Evolutionary conservation across 2,329 filamentous ascomycete genomes (phyloP), one percentile per base, ranked within the genome.

Genomic region (Alternaria sp.): DNA sequence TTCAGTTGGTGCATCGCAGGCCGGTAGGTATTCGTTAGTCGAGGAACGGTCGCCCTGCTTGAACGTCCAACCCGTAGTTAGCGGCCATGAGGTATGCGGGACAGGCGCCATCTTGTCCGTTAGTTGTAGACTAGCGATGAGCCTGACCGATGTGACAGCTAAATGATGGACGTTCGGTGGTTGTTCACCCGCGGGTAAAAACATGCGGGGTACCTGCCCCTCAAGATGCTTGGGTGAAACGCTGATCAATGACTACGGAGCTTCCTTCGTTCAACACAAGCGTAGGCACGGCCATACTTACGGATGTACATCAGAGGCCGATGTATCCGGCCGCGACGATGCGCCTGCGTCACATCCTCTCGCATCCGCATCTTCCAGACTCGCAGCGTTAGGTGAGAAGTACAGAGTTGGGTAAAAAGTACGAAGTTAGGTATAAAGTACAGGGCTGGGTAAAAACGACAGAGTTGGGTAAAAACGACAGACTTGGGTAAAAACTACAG

Each of bases 1-100:
- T 67, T 83, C 84, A 1, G 83, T 84, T 2, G 83, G 83, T 5
- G 84, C 79, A 51, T 72, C 72, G 33, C 79, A 75, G 18, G 82
- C 82, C 5, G 82, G 75, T 20, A 83, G 69, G 79, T 81, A 84
- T 14, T 71, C 71, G 51, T 74, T 65, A 21, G 80, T 73, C 8
- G 78, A 73, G 3, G 70, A 65, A 53, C 81, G 77, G 60, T 80
- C 77, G n/a, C 80, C 79, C 68, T 83, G 80, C 74, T 82, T 84
- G 77, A 85, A 83, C 18, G 74, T 63, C 83, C 83, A 84, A 37
- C 80, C 80, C 4, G 30, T 58, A 10, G 25, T 51, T 12, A 69
- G 58, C 10, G 55, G 26, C 15, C 41, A 58, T 6, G 65, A 64
- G 18, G 26, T 63, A n/a, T 58, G 51, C n/a, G 44, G 37, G 28